Evolutionary conservation across 1,284 basidiomycete genomes (phyloP), one percentile per base, ranked within the genome.

Genomic region (Thecaphora thlaspeos): DNA sequence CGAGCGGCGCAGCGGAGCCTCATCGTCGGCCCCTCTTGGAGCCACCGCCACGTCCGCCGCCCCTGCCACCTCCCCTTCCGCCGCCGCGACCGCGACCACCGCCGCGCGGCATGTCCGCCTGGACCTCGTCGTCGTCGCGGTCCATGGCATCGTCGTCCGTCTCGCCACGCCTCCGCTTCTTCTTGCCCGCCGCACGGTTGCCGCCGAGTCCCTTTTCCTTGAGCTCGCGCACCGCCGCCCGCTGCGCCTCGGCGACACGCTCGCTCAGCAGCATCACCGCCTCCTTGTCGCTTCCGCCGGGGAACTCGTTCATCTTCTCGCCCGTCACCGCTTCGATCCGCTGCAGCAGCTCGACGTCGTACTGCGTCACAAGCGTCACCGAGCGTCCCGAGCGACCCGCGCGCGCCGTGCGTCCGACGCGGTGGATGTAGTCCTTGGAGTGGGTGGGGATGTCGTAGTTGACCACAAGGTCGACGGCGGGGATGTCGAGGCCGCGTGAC

Each of bases 351-450:
- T 98, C 95, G 52, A 98, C 92, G 71, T 99, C 94, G 79, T 98
- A 99, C 80, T 99, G 95, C 1, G 94, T 93, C 12, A 97, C 92
- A 21, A 99, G 83, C 12, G 95, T 96, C 68, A 98, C 89, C 1
- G 90, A 88, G 80, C 96, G 96, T 39, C 95, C 95, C 2, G 90
- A 86, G 39, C 95, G 85, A 15, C 95, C 95, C 0, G 95, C 95
- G 77, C 95, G 88, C 2, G 95, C 95, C 28, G 95, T 98, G 61
- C 95, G 86, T 32, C 95, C 95, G 18, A 99, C 95, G 51, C 95
- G 87, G 78, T 99, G 95, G 52, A 99, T 96, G 79, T 98, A 99
- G 79, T 98, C 95, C 81, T 98, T 98, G 24, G 93, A 97, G 79
- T 98, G 91, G 7, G 91, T 91, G 1, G 95, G 95, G 60, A 97